Conservation (phyloP, 2,329 filamentous ascomycete genomes). For the Pestalotiopsis sp. region DNA sequence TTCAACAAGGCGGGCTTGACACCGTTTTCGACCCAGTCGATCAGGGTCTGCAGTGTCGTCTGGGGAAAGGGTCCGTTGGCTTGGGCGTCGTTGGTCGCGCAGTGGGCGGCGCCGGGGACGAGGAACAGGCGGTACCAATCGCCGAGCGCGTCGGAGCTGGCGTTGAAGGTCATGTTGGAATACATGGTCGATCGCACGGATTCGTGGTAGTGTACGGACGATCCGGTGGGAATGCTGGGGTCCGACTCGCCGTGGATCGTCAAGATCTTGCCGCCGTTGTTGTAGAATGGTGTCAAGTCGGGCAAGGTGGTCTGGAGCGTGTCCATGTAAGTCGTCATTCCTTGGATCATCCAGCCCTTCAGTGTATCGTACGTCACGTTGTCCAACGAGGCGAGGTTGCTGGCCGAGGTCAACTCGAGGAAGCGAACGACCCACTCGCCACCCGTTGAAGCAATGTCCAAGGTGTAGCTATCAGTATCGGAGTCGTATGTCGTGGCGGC, state of each 20-base stretch:
- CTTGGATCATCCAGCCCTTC: conserved; percentile 50
- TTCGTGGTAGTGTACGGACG: conserved; percentile 44
- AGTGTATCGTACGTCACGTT: conserved; percentile 55
- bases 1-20: conserved; percentile 44
- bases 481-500: conserved; percentile 33
- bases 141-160: conserved; percentile 42
- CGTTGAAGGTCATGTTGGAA: conserved; percentile 36
- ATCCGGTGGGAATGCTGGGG: conserved; percentile 45
- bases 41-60: conserved; percentile 45
- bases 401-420: conserved; percentile 21
- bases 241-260: conserved; percentile 56
- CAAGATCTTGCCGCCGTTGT: conserved; percentile 50
- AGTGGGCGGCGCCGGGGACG: conserved; percentile 55
- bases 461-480: conserved; percentile 26
- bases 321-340: conserved; percentile 48
- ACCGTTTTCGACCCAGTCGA: conserved; percentile 55
- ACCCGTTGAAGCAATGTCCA: conserved; percentile 23
- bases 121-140: conserved; percentile 43
- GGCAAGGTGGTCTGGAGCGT: conserved; percentile 46
- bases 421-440: conserved; percentile 30
- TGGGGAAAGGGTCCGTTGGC: conserved; percentile 42
- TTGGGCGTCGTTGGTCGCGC: conserved; percentile 40
- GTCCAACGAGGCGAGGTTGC: conserved; percentile 41
- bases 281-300: conserved; percentile 46
- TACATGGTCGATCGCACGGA: conserved; percentile 53